These are phyloP conservation scores for Alopecurus myosuroides DNA, from an alignment of 176 grass and related monocot species.

Conservation along the genomic window DNA sequence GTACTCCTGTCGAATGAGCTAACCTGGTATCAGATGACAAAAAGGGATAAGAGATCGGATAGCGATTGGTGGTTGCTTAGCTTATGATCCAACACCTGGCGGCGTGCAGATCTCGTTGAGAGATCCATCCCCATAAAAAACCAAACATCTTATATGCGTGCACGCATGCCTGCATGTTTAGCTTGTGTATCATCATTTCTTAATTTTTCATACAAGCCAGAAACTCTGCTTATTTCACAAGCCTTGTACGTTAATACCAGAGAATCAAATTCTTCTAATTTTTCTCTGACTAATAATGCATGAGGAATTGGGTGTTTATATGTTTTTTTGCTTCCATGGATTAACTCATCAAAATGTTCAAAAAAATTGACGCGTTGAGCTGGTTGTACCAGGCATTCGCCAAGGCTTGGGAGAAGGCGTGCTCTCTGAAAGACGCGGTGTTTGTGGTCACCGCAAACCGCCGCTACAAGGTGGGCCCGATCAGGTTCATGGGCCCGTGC, in stretches of 20 bases:
- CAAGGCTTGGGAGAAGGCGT: constrained; percentile 64
- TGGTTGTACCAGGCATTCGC: constrained; percentile 47
- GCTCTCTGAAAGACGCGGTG: constrained; percentile 67
- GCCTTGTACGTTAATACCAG: too few relatives aligned
- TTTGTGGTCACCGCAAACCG: constrained; percentile 57
- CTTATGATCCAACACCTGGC: background rate
- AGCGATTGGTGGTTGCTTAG: constrained; percentile 24
- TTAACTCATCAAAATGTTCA: background rate
- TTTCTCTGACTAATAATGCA: too few relatives aligned
- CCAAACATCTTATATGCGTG: background rate
- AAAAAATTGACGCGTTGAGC: too few relatives aligned
- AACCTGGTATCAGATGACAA: too few relatives aligned
- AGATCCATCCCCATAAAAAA: background rate
- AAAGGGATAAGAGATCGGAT: background rate
- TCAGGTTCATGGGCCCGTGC: constrained; percentile 68
- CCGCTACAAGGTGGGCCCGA: constrained; percentile 63
- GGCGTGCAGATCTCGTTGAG: constrained; percentile 14
- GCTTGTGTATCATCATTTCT: background rate
- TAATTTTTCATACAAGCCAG: background rate
- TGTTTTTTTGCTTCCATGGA: background rate
- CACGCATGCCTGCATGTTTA: background rate
- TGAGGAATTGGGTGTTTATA: too few relatives aligned
- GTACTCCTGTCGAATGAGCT: too few relatives aligned
- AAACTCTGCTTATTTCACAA: background rate
- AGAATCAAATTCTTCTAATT: too few relatives aligned